Base-by-base conservation (phyloP, 257 asterid species). In the Solanum paucissectum region DNA sequence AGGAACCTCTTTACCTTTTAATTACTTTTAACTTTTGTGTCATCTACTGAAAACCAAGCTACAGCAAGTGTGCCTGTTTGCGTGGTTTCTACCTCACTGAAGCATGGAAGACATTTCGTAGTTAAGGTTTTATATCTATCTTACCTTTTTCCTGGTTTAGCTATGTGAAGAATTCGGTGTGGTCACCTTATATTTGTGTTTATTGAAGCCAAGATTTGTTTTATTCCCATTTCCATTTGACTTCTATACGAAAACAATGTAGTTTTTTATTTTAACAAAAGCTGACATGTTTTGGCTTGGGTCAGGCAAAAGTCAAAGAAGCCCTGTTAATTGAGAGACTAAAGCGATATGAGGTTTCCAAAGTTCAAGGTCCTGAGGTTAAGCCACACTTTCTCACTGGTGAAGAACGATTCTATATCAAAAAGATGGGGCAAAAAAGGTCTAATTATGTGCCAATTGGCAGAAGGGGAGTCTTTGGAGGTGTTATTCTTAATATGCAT, bases 401-500 rank as follows among this genome's bases (percentile, higher is more conserved):
- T 5, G 98, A 97, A 87, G 98, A 97, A 87, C 94, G 98, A 42
- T 93, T 92, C 88, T 97, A 93, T 88, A 89, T 97, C 91, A 95
- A 97, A 91, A 97, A 93, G 87, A 95, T 95, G 99, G 98, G 98
- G 25, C 98, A 97, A 89, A 97, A 97, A 87, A 89, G 94, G 92
- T 93, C 98, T 21, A 97, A 95, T 91, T 95, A 95, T 89, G 98
- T 93, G n/a, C 98, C 98, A n/a, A 90, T 97, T 86, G 98, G 99
- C 71, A 92, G 95, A 92, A 91, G 98, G 92, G 99, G 99, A 76
- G 87, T 97, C 60, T 97, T 95, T 87, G 98, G 99, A 38, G 99
- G 99, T 86, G 98, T 97, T 33, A 95, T 97, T 88, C 98, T 97
- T 83, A 97, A 97, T 87, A 95, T 97, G 99, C 99, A 97, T 91